Evolutionary conservation across 768 basidiomycete genomes (phyloP).

Genomic region (Podaxis sp.): DNA sequence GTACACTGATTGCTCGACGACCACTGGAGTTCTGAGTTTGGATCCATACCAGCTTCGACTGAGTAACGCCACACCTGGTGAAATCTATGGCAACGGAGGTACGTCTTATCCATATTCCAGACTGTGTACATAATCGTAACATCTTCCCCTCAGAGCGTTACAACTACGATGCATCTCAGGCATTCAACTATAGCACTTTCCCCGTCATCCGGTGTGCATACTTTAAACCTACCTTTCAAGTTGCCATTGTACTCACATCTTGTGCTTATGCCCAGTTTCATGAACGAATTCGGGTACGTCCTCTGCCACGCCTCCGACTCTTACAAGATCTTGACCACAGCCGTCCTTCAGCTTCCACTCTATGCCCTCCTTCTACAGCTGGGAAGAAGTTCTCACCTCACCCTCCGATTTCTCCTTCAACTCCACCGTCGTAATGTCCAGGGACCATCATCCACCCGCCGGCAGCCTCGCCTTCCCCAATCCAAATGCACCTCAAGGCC

Average conservation of each 20-base stretch:
- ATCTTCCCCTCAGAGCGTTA: constrained; percentile 43
- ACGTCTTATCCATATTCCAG: constrained; percentile 8
- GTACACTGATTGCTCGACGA: constrained; percentile 62
- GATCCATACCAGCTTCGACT: constrained; percentile 53
- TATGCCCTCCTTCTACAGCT: constrained; percentile 60
- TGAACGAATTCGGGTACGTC: constrained; percentile 57
- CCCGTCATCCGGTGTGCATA: constrained; percentile 41
- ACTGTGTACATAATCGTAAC: not conserved
- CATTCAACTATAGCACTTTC: constrained; percentile 54
- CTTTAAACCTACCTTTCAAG: not conserved
- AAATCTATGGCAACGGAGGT: constrained; percentile 58
- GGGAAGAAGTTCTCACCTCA: constrained; percentile 52
- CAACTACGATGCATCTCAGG: constrained; percentile 50
- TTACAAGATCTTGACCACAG: not conserved
- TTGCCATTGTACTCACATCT: not conserved
- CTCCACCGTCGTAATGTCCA: constrained; percentile 52
- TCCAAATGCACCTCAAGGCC: constrained; percentile 51
- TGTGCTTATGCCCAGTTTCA: constrained; percentile 34
- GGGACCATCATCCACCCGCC: constrained; percentile 57
- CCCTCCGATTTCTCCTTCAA: constrained; percentile 56
- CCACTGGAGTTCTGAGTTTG: constrained; percentile 52
- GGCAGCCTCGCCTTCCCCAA: constrained; percentile 52
- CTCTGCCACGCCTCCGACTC: not conserved
- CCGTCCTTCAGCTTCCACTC: constrained; percentile 48
- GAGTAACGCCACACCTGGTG: constrained; percentile 46